These are phyloP conservation scores for Saturnispora kantuleensis DNA, from an alignment of 805 yeast genomes.

Conservation along the genomic window DNA sequence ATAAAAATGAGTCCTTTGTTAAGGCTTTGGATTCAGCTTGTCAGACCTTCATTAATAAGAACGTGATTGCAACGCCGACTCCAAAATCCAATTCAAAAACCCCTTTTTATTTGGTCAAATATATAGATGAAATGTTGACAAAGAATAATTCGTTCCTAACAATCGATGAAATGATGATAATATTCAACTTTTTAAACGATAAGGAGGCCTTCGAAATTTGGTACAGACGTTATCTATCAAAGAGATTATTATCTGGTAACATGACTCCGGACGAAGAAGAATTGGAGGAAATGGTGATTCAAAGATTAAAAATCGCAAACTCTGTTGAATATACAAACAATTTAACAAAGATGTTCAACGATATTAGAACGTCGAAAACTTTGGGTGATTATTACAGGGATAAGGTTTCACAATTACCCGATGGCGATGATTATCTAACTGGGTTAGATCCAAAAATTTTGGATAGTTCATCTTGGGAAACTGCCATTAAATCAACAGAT, in stretches of 20 bases:
- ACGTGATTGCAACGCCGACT: slow-evolving; percentile 65
- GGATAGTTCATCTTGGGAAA: slow-evolving; percentile 26
- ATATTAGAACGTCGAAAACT: slow-evolving; percentile 76
- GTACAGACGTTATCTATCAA: slow-evolving; percentile 82
- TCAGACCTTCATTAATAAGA: slow-evolving; percentile 69
- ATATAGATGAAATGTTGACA: slow-evolving; percentile 74
- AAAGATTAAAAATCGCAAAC: slow-evolving; percentile 79
- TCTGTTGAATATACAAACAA: slow-evolving; percentile 89
- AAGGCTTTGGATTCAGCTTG: slow-evolving; percentile 88
- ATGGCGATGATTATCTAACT: slow-evolving; percentile 15
- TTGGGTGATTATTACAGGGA: slow-evolving; percentile 38
- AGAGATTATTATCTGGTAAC: slow-evolving; percentile 64
- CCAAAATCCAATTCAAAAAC: slow-evolving; percentile 61
- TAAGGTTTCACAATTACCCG: slow-evolving; percentile 10
- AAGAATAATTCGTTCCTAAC: slow-evolving; percentile 71
- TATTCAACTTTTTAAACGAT: slow-evolving; percentile 82
- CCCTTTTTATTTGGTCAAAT: slow-evolving; percentile 85
- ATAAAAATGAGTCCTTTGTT: slow-evolving; percentile 65
- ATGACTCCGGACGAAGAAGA: slow-evolving; percentile 80
- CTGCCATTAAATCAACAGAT: slow-evolving; percentile 21
- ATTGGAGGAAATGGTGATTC: slow-evolving; percentile 75
- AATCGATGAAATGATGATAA: slow-evolving; percentile 74
- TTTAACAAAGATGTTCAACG: slow-evolving; percentile 93
- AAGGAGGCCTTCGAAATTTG: slow-evolving; percentile 92
- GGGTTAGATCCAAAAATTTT: slow-evolving; percentile 27